phyloP scores from a whole-genome alignment of 352 stramenopile genomes.

The Globisporangium okanoganense region DNA sequence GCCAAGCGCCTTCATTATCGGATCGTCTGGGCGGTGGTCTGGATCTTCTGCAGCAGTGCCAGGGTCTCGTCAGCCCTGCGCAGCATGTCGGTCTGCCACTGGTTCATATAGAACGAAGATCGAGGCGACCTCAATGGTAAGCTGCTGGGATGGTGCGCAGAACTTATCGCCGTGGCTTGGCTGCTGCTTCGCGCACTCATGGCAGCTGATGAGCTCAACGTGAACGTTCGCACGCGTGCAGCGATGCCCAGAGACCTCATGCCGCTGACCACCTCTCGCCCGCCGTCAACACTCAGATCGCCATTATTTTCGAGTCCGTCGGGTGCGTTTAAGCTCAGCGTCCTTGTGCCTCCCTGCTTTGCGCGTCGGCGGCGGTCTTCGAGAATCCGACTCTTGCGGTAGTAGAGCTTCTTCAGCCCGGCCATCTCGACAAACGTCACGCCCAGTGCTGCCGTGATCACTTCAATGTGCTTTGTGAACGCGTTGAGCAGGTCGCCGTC shows the following conservation, averaged over 20 bases:
- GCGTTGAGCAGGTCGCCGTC: conserved; percentile 63
- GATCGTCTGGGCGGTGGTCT: conserved; percentile 14
- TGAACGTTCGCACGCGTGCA: not conserved
- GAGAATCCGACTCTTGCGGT: conserved; percentile 22
- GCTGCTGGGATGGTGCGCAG: not conserved
- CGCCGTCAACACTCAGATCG: not conserved
- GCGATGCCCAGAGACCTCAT: not conserved
- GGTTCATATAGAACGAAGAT: conserved; percentile 2
- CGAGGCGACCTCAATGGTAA: not conserved
- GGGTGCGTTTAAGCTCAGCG: not conserved
- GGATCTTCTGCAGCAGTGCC: conserved; percentile 37
- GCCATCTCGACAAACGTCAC: conserved; percentile 54
- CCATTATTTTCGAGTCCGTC: not conserved
- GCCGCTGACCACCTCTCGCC: conserved; percentile 3
- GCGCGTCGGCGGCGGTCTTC: conserved; percentile 16
- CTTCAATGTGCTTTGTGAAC: conserved; percentile 68
- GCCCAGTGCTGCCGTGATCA: conserved; percentile 60
- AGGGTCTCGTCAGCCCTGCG: conserved; percentile 39
- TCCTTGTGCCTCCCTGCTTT: not conserved
- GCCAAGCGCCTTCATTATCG: not conserved
- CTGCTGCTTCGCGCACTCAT: not conserved
- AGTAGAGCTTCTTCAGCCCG: conserved; percentile 50
- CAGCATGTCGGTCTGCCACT: conserved; percentile 44
- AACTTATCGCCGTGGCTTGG: not conserved
- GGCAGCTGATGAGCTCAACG: not conserved